Evolutionary conservation across 2,329 filamentous ascomycete species (phyloP), one percentile per base, ranked within the genome.

Genomic region (Alternaria rosae): DNA sequence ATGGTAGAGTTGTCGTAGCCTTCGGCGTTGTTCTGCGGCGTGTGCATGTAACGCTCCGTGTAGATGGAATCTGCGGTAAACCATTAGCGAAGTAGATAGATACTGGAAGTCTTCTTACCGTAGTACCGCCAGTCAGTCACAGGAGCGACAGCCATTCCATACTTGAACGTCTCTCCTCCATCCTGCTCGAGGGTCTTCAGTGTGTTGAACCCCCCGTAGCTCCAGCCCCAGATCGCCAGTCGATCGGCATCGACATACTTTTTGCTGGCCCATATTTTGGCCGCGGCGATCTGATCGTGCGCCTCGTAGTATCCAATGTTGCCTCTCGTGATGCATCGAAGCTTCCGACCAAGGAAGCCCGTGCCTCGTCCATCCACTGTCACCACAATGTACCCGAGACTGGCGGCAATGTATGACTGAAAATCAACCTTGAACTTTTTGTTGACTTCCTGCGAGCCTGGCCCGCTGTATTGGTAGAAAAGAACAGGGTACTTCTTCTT

Each of bases 71-170:
- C 92, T 82, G 26, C 2, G 17, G 67, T 23, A 65, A 57, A 44
- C 8, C 43, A 60, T 38, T n/a, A 48, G 13, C 23, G 26, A 32
- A 15, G 26, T 0, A 30, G n/a, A 17, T 23, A 42, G 20, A 5
- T 38, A 15, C 20, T 43, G 6, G 6, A 15, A 43, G 9, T 15
- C 6, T 30, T 60, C 70, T 64, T 79, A 86, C 84, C 87, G 81
- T 99, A 99, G 81, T 91, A 97, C 59, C 91, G 87, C 95, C 95
- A 99, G 80, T 99, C 94, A 0, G 94, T 98, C n/a, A 99, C 95
- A 17, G 95, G 95, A 2, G 95, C 95, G 54, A 99, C 96, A 7
- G 96, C 93, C 92, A 99, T 97, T 70, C 95, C 96, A 78, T 99
- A 99, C 67, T 90, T 90, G 83, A 97, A 99, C 0, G 94, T 98